These are phyloP conservation scores for Umbelopsis vinacea DNA, from an alignment of 192 early-diverging fungal genomes.

Conservation along the genomic window DNA sequence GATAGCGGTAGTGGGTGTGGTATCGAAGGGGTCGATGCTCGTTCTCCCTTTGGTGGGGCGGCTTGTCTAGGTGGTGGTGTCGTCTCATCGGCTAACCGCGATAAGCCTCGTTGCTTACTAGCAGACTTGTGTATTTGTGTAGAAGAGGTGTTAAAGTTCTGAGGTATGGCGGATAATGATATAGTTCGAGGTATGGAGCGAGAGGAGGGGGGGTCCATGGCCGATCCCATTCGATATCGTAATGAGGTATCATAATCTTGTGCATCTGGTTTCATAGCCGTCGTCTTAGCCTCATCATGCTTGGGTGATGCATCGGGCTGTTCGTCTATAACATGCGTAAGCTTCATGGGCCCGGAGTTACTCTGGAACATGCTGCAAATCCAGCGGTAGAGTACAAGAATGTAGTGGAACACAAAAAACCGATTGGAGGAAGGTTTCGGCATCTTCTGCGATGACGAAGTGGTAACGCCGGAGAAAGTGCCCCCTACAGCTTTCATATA, in stretches of 20 bases:
- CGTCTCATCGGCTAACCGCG: slow-evolving; percentile 6
- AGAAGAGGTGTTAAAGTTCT: slow-evolving; percentile 6
- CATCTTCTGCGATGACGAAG: slow-evolving; percentile 21
- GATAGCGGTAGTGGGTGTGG: slow-evolving; percentile 20
- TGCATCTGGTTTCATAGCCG: neutral
- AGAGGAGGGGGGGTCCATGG: neutral
- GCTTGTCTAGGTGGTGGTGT: neutral
- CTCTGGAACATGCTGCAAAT: slow-evolving; percentile 20
- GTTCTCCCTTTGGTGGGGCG: slow-evolving; percentile 2
- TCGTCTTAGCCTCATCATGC: slow-evolving; percentile 10
- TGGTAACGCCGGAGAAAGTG: slow-evolving; percentile 17
- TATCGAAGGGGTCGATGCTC: slow-evolving; percentile 9
- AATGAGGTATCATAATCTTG: slow-evolving; percentile 1
- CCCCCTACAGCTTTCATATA: slow-evolving; percentile 19
- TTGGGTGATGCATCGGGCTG: neutral
- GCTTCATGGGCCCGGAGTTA: slow-evolving; percentile 16
- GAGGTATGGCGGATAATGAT: slow-evolving; percentile 14
- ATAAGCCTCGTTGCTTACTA: slow-evolving; percentile 11
- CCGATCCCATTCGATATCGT: neutral
- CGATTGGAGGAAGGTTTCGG: slow-evolving; percentile 17
- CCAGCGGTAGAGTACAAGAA: slow-evolving; percentile 21
- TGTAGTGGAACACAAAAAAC: slow-evolving; percentile 18
- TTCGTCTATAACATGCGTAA: slow-evolving; percentile 19
- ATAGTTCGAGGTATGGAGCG: slow-evolving; percentile 22
- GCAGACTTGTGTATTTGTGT: slow-evolving; percentile 6